Base-by-base conservation (phyloP, 1,284 basidiomycete genomes). In the Erythrobasidium hasegawianum region DNA sequence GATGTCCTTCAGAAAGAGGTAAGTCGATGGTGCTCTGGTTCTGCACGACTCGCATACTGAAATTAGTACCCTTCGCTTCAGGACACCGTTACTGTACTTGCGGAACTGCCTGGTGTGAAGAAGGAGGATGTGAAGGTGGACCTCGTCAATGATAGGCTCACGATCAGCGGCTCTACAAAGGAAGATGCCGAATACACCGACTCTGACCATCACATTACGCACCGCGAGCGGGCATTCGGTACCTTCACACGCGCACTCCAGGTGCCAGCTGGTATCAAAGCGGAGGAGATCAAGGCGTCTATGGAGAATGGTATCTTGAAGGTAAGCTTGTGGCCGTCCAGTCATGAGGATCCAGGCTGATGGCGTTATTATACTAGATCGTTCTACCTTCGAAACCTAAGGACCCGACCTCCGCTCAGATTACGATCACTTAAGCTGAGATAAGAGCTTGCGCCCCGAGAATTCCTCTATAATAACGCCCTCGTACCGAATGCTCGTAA, bases 41-140 rank as follows among this genome's bases (percentile, higher is more conserved):
- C 16, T n/a, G 4, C 4, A 16, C 43, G 43, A 14, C 7, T n/a
- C 43, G 4, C 5, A 7, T 18, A 14, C 43, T 47, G 16, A 47
- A 5, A 24, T 5, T n/a, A 41, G 11, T 41, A 41, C n/a, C n/a
- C 40, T n/a, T 41, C n/a, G n/a, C 43, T 33, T 5, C 43, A 47
- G 43, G 43, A 47, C 43, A 47, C 16, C 16, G 43, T 47, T 5
- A 24, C 22, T 5, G 43, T 47, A 5, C 16, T 47, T 4, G 87
- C 87, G 0, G 88, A 89, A 73, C 75, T 89, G 47, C 88, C 87
- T 9, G 87, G 87, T 0, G 85, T 89, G 20, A 85, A 84, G 77
- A 88, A 86, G 79, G 87, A 89, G 73, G 84, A 88, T 71, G 74
- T 89, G 9, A 83, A 87, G 66, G 82, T 89, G 57, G 81, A 83